Percentiles rank a stretch among this genome's conserved stretches.
phyloP scores from a whole-genome alignment of 352 stramenopile genomes.

The Phytophthora hybrid region DNA sequence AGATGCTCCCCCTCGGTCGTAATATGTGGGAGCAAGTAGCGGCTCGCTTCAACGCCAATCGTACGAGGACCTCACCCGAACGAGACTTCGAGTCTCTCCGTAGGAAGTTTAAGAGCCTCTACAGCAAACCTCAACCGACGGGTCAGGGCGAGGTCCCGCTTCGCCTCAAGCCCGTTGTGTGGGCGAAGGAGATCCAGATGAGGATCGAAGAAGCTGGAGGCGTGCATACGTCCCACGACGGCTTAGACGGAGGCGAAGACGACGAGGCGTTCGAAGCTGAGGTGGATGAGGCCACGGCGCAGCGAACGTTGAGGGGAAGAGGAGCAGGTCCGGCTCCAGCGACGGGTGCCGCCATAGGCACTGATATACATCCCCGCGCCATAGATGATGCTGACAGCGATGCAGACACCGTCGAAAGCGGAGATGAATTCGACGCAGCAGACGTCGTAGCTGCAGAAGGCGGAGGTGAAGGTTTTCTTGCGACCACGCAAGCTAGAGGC shows the following conservation, averaged over 20 bases:
- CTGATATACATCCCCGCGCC: background rate
- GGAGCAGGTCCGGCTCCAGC: background rate
- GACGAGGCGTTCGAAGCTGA: background rate
- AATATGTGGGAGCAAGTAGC: slow-evolving; percentile 10
- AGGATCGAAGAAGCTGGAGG: slow-evolving; percentile 1
- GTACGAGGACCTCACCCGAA: background rate
- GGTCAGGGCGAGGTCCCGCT: background rate
- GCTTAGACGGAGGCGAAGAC: slow-evolving; percentile 1
- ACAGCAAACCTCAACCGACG: background rate
- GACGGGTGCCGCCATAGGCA: background rate
- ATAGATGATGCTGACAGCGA: background rate
- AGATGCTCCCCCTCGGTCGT: background rate
- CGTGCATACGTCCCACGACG: slow-evolving; percentile 2
- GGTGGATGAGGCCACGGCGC: background rate
- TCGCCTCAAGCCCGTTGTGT: background rate
- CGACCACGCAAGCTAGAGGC: background rate
- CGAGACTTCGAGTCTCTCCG: slow-evolving; percentile 4
- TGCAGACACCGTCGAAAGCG: background rate
- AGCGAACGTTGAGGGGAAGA: background rate
- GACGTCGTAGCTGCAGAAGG: background rate
- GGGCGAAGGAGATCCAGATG: background rate
- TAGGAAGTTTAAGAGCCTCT: slow-evolving; percentile 6
- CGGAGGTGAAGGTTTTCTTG: background rate
- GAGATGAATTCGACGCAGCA: background rate
- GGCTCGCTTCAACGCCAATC: background rate